Evolutionary conservation across 305 asterid species (phyloP).

Genomic region (Vinca major): DNA sequence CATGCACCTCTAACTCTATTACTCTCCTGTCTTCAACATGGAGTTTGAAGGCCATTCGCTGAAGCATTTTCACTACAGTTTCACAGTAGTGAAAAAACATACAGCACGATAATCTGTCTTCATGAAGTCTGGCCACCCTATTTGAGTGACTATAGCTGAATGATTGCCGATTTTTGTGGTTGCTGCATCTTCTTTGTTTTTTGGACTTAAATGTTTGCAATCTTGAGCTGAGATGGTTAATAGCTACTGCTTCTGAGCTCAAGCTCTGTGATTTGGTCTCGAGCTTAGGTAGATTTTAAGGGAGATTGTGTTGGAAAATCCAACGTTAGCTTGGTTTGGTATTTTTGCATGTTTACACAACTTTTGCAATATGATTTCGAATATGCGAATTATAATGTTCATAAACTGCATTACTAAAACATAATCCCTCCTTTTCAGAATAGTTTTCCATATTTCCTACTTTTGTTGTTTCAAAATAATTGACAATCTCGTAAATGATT

Average conservation of each 20-base stretch:
- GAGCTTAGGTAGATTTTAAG: neutral
- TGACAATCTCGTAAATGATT: too few relatives aligned
- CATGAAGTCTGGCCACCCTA: neutral
- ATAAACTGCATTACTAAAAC: neutral
- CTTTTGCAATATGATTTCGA: neutral
- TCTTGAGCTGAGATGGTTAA: neutral
- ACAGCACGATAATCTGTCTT: neutral
- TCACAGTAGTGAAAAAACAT: neutral
- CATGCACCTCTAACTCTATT: neutral
- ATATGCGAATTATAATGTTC: neutral
- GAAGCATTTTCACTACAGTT: neutral
- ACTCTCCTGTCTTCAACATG: neutral
- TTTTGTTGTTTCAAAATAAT: too few relatives aligned
- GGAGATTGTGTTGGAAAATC: neutral
- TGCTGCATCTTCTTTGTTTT: neutral
- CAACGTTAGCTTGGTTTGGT: neutral
- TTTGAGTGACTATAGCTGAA: neutral
- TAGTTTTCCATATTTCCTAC: too few relatives aligned
- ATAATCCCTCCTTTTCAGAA: neutral
- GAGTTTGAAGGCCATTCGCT: neutral
- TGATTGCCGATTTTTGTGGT: neutral
- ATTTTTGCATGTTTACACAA: neutral
- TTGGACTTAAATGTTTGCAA: neutral
- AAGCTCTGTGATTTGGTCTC: neutral
- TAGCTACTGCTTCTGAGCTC: neutral